Evolutionary conservation across 1,284 basidiomycete species (phyloP), one percentile per base, ranked within the genome.

Genomic region (Marasmius tenuissimus): DNA sequence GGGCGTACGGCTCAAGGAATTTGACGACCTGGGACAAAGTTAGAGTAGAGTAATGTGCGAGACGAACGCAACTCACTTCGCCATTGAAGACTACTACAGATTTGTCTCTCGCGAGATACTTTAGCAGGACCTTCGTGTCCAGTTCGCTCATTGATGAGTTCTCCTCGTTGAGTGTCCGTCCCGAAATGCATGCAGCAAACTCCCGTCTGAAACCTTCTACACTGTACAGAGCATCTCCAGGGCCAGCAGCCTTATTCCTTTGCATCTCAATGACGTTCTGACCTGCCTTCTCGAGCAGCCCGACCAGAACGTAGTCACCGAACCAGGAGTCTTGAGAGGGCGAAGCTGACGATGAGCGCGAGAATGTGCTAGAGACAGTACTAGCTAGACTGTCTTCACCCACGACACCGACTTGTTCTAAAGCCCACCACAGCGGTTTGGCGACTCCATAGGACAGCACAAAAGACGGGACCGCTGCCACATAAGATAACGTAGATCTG

Each of bases 361-460:
- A 62, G 33, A 67, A 68, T 8, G 73, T 67, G 12, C 78, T 59
- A 0, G 62, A 55, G 7, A 63, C 50, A 51, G 40, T 55, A 38
- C 51, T 63, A 2, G 62, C 37, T 1, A 80, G 50, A 6, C 85
- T 85, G 42, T 88, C 86, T 39, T 85, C 81, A 4, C 81, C 83
- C 11, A 91, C 86, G 1, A 95, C 78, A 37, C 87, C 91, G 39
- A 93, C 76, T 66, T 93, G 92, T 57, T 90, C 85, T 39, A 96
- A 81, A 2, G 88, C 88, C 92, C 93, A 96, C 88, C 91, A 94
- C 1, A 96, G 76, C 0, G 94, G 93, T 69, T 86, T 88, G 16
- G 87, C 92, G 4, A 95, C 79, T 11, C 94, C 78, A 58, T 85
- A 88, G 3, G 88, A 61, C 22, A 63, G 50, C 37, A 63, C 33